These are phyloP conservation scores for Aspergillus avenaceus DNA, from an alignment of 495 filamentous ascomycete genomes.

Conservation along the genomic window DNA sequence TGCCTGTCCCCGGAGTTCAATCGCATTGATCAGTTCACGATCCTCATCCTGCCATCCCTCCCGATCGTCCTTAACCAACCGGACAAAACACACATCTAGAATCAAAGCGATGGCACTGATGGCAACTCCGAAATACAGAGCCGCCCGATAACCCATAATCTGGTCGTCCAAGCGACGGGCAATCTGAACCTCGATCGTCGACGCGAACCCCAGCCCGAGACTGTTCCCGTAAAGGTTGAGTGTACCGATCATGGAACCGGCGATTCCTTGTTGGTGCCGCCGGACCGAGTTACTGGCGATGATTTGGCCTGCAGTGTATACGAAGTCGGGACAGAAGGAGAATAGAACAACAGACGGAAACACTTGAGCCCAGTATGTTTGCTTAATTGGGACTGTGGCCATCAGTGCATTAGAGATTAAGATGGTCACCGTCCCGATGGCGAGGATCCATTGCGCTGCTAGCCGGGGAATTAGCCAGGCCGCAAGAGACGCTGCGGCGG, in stretches of 20 bases:
- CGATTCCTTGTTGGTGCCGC: constrained; percentile 46
- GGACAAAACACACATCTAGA: constrained; percentile 35
- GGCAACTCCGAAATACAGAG: constrained; percentile 41
- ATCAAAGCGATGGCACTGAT: constrained; percentile 36
- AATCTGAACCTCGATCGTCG: constrained; percentile 41
- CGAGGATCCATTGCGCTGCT: constrained; percentile 49
- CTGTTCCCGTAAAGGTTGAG: constrained; percentile 46
- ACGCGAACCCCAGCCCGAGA: constrained; percentile 47
- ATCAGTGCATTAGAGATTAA: constrained; percentile 35
- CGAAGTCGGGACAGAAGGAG: constrained; percentile 46
- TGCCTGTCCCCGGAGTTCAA: neutral
- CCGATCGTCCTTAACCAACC: constrained; percentile 36
- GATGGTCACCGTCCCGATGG: constrained; percentile 37
- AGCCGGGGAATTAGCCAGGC: constrained; percentile 46
- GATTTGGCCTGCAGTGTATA: constrained; percentile 49
- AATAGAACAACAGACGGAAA: constrained; percentile 46
- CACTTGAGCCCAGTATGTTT: constrained; percentile 48
- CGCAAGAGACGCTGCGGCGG: constrained; percentile 34
- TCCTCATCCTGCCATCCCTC: constrained; percentile 44
- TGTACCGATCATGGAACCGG: constrained; percentile 43
- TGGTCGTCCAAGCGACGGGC: constrained; percentile 12
- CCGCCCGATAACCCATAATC: constrained; percentile 35
- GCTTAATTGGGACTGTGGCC: constrained; percentile 45
- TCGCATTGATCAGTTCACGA: neutral
- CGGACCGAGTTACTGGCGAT: constrained; percentile 51